Conservation (phyloP, 495 filamentous ascomycete species). For the Daldinia grandis region DNA sequence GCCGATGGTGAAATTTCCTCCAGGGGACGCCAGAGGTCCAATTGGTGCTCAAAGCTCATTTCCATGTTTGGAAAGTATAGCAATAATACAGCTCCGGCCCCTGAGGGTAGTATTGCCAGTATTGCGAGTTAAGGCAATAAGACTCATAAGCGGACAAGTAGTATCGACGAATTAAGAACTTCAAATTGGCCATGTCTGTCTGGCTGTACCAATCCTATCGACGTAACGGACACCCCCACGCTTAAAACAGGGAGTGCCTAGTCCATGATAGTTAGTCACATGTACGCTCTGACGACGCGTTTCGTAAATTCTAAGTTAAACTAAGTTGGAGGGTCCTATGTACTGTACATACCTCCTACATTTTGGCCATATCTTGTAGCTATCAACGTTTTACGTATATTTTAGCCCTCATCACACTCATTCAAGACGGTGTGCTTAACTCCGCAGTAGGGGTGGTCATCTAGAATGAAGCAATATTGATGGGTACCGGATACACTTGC, state of each 20-base stretch:
- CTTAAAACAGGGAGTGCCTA: conserved; percentile 22
- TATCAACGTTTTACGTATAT: conserved; percentile 24
- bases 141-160: conserved; percentile 15
- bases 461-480: conserved; percentile 7
- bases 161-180: conserved; percentile 18
- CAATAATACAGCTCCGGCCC: conserved; percentile 11
- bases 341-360: conserved; percentile 20
- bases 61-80: conserved; percentile 43
- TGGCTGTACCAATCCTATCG: conserved; percentile 23
- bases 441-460: conserved; percentile 19
- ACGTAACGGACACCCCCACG: conserved; percentile 41
- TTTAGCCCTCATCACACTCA: conserved; percentile 32
- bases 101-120: conserved; percentile 23
- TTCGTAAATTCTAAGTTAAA: conserved; percentile 21
- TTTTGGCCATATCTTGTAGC: conserved; percentile 3
- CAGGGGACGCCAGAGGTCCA: conserved; percentile 21
- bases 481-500: conserved; percentile 33
- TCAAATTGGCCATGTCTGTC: conserved; percentile 10
- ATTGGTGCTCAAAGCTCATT: conserved; percentile 38
- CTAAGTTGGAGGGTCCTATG: conserved; percentile 13
- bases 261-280: conserved; percentile 36
- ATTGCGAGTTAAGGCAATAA: conserved; percentile 4
- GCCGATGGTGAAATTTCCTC: conserved; percentile 15
- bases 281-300: conserved; percentile 40
- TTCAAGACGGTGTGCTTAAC: conserved; percentile 26